Base-by-base conservation (phyloP, 2,329 filamentous ascomycete genomes). In the Pyricularia sp. region DNA sequence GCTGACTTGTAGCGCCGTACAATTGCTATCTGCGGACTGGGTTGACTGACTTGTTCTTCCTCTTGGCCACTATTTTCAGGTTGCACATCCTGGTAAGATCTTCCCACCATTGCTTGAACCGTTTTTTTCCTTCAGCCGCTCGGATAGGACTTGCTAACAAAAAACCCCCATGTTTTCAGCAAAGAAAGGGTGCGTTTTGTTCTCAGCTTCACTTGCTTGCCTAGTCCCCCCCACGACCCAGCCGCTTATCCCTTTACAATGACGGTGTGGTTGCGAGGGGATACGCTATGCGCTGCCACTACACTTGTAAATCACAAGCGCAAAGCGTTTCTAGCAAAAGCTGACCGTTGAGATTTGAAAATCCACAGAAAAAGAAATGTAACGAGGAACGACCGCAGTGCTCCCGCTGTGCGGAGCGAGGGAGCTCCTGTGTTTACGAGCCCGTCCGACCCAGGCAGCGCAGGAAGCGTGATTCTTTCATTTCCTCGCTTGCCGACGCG, bases 321-420 rank as follows among this genome's bases (percentile, higher is more conserved):
- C n/a, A n/a, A 55, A 55, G 42, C 42, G 17, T n/a, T 55, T 55
- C 20, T 17, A 36, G 9, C 12, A 14, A n/a, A 42, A 55, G 42
- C 61, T 64, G 23, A 65, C 64, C 11, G 12, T 23, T 31, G 7
- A 28, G 30, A 33, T 12, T 31, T 33, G 55, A 20, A 25, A 4
- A 61, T 20, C 25, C 10, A 71, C 69, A 85, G 83, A 85, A 85
- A 74, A 85, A 85, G 75, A 86, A 86, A 76, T 86, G 84, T 73
- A 82, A 86, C 73, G 84, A 86, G 75, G 77, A 74, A 36, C 81
- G 83, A 10, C 84, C 84, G 2, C 76, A 78, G 63, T 86, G 84
- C 72, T 77, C 80, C 30, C 82, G 84, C 42, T 86, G 84, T 73
- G 73, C 77, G 65, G 83, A 85, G 74, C 79, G 80, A 64, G 78